Evolutionary conservation across 148 eudicot genomes (phyloP).

Genomic region (Mesembryanthemum crystallinum): DNA sequence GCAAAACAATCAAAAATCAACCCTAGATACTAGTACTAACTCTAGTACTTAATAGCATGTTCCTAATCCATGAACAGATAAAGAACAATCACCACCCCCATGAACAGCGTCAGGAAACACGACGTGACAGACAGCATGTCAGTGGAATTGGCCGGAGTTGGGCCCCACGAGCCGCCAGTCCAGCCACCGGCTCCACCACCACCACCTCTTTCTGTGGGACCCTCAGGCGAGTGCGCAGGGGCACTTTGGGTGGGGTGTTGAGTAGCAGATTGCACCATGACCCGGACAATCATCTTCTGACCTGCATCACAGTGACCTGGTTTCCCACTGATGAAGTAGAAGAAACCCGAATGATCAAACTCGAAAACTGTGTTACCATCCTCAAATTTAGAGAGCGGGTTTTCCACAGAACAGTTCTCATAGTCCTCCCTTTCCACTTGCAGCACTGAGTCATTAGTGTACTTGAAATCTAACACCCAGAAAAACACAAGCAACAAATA

Average conservation of each 20-base stretch:
- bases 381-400: constrained; percentile 45
- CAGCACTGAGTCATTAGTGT: constrained; percentile 62
- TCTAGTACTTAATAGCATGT: background rate
- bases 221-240: constrained; percentile 35
- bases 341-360: constrained; percentile 56
- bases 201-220: constrained; percentile 21
- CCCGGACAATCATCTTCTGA: constrained; percentile 60
- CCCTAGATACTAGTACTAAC: background rate
- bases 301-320: constrained; percentile 55
- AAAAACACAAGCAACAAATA: background rate
- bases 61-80: constrained; percentile 35
- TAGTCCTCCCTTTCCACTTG: constrained; percentile 49
- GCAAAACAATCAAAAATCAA: background rate
- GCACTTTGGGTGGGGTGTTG: constrained; percentile 12
- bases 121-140: constrained; percentile 38
- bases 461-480: constrained; percentile 55
- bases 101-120: constrained; percentile 36
- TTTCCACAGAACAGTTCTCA: constrained; percentile 37
- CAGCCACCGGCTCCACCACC: constrained; percentile 26
- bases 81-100: constrained; percentile 33
- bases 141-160: constrained; percentile 34
- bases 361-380: constrained; percentile 54
- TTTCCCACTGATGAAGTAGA: constrained; percentile 70
- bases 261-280: constrained; percentile 47
- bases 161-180: constrained; percentile 25